Evolutionary conservation across 352 stramenopile genomes (phyloP), one percentile per base, ranked within the genome.

Genomic region (Peronospora destructor): DNA sequence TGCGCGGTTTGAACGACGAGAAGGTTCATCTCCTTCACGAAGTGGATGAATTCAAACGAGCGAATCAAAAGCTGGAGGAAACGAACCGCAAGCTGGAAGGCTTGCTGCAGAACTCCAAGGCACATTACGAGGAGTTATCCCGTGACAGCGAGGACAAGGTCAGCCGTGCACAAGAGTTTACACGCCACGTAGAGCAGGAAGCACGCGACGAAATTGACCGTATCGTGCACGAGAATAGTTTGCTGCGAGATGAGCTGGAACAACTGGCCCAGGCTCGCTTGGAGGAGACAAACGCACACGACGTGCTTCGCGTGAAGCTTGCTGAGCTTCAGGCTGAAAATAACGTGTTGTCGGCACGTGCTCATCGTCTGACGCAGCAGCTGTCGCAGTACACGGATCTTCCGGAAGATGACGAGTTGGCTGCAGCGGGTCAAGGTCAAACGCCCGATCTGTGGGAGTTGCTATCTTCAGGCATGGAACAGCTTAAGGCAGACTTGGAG

Each of bases 401-500:
- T 21, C 74, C 74, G 1, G 75, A 83, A 19, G 80, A 89, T 21
- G 81, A 90, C 38, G 58, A 70, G 38, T 43, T 87, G 29, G 57
- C 79, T 21, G 58, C 49, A 26, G 61, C 71, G 13, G 66, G 63
- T 9, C 71, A 87, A 34, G 77, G 60, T 21, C 68, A 76, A 33
- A 65, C 78, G 11, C 83, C 83, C 0, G 82, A 94, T 55, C 56
- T 94, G 19, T 94, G 83, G 83, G 80, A 94, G 49, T 51, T 94
- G 37, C 49, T 94, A 29, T 87, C 78, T 12, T 87, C 73, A 0
- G 83, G 83, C n/a, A 91, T 94, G 83, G 83, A 94, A 56, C 83
- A 94, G 64, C 70, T 94, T 10, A 91, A 94, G 66, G 78, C 80
- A 16, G 83, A 94, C 42, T 41, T 94, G 42, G 80, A 94, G 59